phyloP scores from a whole-genome alignment of 2,329 filamentous ascomycete species.

The Botrytis elliptica region DNA sequence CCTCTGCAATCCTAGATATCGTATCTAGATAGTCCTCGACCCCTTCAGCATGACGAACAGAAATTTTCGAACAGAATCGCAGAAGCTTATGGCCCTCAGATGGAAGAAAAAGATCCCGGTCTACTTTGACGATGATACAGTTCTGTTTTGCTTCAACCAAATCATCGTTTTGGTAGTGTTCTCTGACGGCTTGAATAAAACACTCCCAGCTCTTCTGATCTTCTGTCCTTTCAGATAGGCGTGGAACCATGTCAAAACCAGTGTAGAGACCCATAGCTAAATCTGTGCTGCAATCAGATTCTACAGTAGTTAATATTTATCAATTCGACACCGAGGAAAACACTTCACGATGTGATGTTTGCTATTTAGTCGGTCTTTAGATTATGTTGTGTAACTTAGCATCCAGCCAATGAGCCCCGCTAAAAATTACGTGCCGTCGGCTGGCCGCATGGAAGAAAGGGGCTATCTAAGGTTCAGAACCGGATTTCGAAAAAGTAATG shows the following conservation, averaged over 20 bases:
- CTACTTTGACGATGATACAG: conserved; percentile 36
- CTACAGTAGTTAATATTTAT: background rate
- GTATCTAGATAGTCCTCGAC: conserved; percentile 32
- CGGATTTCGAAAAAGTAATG: background rate
- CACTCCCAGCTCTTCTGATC: conserved; percentile 32
- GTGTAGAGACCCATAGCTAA: conserved; percentile 33
- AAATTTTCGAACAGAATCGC: conserved; percentile 36
- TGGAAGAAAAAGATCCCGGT: conserved; percentile 34
- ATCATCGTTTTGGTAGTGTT: background rate
- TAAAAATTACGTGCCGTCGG: background rate
- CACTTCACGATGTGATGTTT: background rate
- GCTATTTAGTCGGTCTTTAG: background rate
- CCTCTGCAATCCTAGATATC: conserved; percentile 27
- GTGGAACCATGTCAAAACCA: conserved; percentile 37
- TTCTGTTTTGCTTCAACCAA: conserved; percentile 23
- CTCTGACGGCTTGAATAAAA: conserved; percentile 31
- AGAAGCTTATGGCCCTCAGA: conserved; percentile 38
- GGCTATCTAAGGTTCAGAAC: background rate
- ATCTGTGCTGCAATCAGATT: background rate
- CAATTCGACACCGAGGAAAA: no score
- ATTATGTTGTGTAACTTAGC: background rate
- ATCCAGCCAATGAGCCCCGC: background rate
- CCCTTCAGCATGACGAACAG: conserved; percentile 24
- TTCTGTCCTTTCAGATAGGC: conserved; percentile 31
- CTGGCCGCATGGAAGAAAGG: background rate